Evolutionary conservation across 2,329 filamentous ascomycete genomes (phyloP).

Genomic region (Colletotrichum salicis): DNA sequence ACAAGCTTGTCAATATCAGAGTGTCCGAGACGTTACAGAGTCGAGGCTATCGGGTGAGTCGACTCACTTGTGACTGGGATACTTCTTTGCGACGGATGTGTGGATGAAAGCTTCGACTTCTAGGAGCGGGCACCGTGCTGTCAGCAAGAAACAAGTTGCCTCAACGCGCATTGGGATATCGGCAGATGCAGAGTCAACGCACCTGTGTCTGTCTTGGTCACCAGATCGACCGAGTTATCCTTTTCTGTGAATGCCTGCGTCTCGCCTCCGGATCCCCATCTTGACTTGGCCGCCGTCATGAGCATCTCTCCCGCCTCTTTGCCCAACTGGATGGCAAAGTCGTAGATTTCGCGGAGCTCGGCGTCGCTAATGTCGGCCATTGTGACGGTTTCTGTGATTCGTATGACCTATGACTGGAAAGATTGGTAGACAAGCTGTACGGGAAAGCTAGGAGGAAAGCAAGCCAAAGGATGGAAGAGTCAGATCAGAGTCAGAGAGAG

Average conservation of each 20-base stretch:
- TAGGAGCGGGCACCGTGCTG: constrained; percentile 43
- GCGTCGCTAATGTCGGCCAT: constrained; percentile 46
- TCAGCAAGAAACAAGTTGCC: constrained; percentile 5
- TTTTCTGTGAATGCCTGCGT: constrained; percentile 68
- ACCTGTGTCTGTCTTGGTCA: constrained; percentile 82
- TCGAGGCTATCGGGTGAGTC: not conserved
- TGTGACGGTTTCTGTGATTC: not conserved
- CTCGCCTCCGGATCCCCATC: constrained; percentile 54
- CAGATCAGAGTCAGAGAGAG: not conserved
- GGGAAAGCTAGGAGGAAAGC: not conserved
- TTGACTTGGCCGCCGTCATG: constrained; percentile 69
- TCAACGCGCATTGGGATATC: not conserved
- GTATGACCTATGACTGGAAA: constrained; percentile 18
- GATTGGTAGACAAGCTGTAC: not conserved
- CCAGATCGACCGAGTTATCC: constrained; percentile 80
- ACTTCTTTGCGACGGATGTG: constrained; percentile 65
- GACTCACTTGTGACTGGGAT: constrained; percentile 73
- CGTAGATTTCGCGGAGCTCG: constrained; percentile 73
- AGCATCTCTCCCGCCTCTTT: constrained; percentile 76
- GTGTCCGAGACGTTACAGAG: not conserved
- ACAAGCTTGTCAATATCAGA: not conserved
- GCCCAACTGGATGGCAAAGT: constrained; percentile 76
- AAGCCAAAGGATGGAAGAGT: not conserved
- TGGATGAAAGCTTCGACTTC: constrained; percentile 80
- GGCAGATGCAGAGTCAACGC: constrained; percentile 36